A percentile compares a stretch with the other conserved stretches of the same genome.
phyloP scores from a whole-genome alignment of 1,284 basidiomycete species.

The Amylostereum chailletii region DNA sequence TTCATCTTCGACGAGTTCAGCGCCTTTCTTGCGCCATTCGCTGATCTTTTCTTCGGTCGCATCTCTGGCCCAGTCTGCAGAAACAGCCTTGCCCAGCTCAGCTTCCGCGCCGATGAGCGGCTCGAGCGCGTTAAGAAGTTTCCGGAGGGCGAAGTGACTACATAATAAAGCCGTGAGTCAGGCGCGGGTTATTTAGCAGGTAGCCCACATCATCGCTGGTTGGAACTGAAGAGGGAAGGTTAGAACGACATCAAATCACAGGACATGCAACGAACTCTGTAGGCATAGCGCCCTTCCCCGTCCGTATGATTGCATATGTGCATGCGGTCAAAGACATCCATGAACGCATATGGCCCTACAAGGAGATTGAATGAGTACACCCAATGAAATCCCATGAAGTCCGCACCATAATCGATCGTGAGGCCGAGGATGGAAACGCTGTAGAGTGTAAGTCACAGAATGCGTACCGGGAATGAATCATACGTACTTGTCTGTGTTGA shows the following conservation, averaged over 20 bases:
- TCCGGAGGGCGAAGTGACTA: conserved; percentile 71
- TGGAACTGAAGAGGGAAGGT: conserved; percentile 28
- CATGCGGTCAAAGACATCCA: conserved; percentile 80
- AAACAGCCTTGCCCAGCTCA: conserved; percentile 43
- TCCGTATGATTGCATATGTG: conserved; percentile 96
- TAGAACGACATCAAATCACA: conserved; percentile 15
- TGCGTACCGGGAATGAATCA: background rate
- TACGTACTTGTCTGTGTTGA: conserved; percentile 89
- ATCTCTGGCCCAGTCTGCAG: conserved; percentile 56
- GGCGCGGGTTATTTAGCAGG: background rate
- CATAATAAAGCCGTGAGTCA: conserved; percentile 6
- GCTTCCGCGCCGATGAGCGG: conserved; percentile 79
- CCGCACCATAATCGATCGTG: conserved; percentile 84
- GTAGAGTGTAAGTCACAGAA: conserved; percentile 9
- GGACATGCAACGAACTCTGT: conserved; percentile 42
- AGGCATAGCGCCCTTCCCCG: conserved; percentile 79
- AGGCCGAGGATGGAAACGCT: conserved; percentile 81
- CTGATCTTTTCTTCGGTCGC: conserved; percentile 43
- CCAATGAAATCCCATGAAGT: background rate
- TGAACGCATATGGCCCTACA: conserved; percentile 87
- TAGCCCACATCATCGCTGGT: conserved; percentile 47
- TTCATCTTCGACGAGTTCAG: conserved; percentile 45
- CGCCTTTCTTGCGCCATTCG: conserved; percentile 52
- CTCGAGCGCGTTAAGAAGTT: conserved; percentile 65
- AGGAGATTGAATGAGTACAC: background rate